Evolutionary conservation across 2,329 filamentous ascomycete species (phyloP), one percentile per base, ranked within the genome.

Genomic region (Aphanocladium album): DNA sequence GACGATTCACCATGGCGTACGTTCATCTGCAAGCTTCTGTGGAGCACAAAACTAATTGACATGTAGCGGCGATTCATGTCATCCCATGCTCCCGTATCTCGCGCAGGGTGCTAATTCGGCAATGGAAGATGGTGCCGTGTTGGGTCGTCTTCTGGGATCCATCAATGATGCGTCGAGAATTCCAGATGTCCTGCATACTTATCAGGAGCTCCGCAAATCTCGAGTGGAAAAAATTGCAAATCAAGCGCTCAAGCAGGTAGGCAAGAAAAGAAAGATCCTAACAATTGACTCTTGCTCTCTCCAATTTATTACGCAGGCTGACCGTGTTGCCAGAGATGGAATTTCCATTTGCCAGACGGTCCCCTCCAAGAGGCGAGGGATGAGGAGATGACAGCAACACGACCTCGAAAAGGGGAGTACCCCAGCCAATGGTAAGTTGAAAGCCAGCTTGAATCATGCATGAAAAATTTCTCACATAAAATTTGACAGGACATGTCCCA

Each of bases 31-130:
- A 11, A 25, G 12, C 45, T 30, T 3, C n/a, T 7, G 16, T 7
- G 11, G 8, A 47, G 16, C 19, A 2, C 45, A 14, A 2, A 2
- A 30, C 45, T 27, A 25, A 25, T 25, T 60, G 35, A 54, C 37
- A 41, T 59, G 54, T n/a, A 76, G 74, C 1, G 86, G 86, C 5
- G 86, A 88, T 64, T 77, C 83, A 1, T 88, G 84, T 62, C 86
- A 88, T 67, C 82, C 84, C 0, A 87, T 87, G 84, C 73, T 88
- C 2, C 84, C 84, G 3, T 83, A 84, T 64, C 76, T 85, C 30
- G 87, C 83, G 0, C 88, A 86, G 70, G 87, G 88, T 0, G 87
- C 87, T 16, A 89, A 89, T 67, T 86, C 81, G 0, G 82, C 83
- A 0, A 76, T 90, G 1, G 87, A 90, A 67, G 88, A 90, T 57